Evolutionary conservation across 371 early-diverging fungal genomes (phyloP), one percentile per base, ranked within the genome.

Genomic region (Mucor racemosus): DNA sequence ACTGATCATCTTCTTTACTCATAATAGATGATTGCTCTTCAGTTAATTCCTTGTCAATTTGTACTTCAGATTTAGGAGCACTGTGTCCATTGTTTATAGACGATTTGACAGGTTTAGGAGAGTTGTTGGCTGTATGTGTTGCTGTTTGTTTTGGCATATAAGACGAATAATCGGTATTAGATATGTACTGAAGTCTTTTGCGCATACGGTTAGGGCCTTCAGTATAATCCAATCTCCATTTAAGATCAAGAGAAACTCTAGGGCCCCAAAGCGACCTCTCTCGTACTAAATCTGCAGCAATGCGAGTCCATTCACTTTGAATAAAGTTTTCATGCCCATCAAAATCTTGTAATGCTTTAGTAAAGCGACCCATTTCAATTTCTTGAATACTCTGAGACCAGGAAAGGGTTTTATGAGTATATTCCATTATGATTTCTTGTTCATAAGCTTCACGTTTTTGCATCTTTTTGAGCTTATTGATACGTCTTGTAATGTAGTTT

Each of bases 221-320:
- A 7, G 90, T 91, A 59, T 90, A 88, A 71, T 93, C 93, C 10
- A 93, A 71, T 62, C 88, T 80, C 93, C 92, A 92, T 60, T 84
- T 84, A 0, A 76, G 58, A 38, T 71, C 63, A 13, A 21, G 39
- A 4, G 80, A 72, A 1, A 61, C 61, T 40, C 75, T 70, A 50
- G 73, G 73, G 0, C 88, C 90, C 91, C 91, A 90, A 21, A 92
- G 69, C 1, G 90, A 86, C 13, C 89, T 83, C 60, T 91, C 91
- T 7, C 88, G 69, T 19, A 80, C 72, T 14, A 83, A 79, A 60
- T 84, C 84, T 0, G 67, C 74, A 8, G 86, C 76, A 7, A 88
- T 67, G 26, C 82, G 82, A 31, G 79, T 74, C 93, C 93, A 92
- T 63, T 92, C 90, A 53, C 84, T 84, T 33, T 80, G 77, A 17